phyloP scores from a whole-genome alignment of 805 yeast species.

The Kodamaea leandrae region DNA sequence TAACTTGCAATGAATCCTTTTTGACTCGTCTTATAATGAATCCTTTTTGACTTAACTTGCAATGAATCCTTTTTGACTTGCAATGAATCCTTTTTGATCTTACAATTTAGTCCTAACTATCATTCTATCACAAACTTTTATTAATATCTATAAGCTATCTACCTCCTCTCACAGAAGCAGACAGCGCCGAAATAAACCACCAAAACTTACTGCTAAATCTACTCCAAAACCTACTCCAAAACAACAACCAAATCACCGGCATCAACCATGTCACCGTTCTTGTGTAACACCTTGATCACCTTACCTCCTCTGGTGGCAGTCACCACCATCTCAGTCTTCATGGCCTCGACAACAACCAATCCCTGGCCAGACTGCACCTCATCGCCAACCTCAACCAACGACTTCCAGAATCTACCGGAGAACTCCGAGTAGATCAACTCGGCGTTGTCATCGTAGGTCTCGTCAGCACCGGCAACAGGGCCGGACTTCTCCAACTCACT shows the following conservation, averaged over 20 bases:
- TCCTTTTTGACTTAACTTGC: too few relatives aligned
- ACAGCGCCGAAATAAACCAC: neutral
- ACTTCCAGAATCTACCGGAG: conserved; percentile 97
- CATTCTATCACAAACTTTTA: neutral
- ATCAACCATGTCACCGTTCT: conserved; percentile 93
- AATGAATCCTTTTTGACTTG: too few relatives aligned
- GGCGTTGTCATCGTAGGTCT: conserved; percentile 72
- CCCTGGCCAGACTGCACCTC: conserved; percentile 71
- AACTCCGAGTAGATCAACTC: conserved; percentile 88
- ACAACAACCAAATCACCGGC: conserved; percentile 95
- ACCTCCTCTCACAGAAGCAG: conserved; percentile 5
- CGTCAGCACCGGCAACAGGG: conserved; percentile 42
- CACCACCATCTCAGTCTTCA: conserved; percentile 97
- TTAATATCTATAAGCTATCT: neutral
- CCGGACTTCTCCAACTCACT: conserved; percentile 64
- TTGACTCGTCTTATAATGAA: too few relatives aligned
- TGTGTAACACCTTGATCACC: conserved; percentile 69
- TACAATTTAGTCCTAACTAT: too few relatives aligned
- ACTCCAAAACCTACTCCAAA: conserved; percentile 39
- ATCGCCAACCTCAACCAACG: conserved; percentile 78
- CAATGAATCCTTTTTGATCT: too few relatives aligned
- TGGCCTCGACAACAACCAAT: conserved; percentile 88
- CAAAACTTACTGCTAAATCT: too few relatives aligned
- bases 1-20: too few relatives aligned
- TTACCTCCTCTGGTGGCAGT: conserved; percentile 68